A percentile compares a stretch with the other conserved stretches of the same genome.
These are phyloP conservation scores for Ustilaginoidea virens DNA, from an alignment of 2,329 filamentous ascomycete genomes.

Conservation along the genomic window DNA sequence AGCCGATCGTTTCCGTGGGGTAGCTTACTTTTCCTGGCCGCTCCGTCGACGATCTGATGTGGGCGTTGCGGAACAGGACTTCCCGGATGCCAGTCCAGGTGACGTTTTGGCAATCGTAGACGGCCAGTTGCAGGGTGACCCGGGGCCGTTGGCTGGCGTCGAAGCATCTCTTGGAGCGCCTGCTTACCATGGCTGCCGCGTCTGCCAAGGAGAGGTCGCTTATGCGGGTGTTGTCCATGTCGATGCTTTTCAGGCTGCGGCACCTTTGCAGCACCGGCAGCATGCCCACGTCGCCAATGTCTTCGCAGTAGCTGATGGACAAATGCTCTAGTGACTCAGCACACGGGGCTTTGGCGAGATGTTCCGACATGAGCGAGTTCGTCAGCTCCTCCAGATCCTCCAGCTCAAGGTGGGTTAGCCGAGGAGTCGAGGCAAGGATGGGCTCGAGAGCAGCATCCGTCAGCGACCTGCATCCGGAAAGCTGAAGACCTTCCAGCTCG, in stretches of 20 bases:
- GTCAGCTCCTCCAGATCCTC: conserved; percentile 72
- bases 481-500: conserved; percentile 64
- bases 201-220: conserved; percentile 77
- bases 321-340: conserved; percentile 59
- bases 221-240: conserved; percentile 87
- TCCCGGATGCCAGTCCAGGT: conserved; percentile 88
- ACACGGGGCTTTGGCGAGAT: conserved; percentile 64
- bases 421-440: conserved; percentile 59
- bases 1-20: conserved; percentile 62
- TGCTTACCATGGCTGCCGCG: conserved; percentile 64
- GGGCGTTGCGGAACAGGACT: conserved; percentile 71
- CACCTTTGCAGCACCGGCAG: conserved; percentile 68
- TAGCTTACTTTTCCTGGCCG: conserved; percentile 33
- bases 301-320: conserved; percentile 81
- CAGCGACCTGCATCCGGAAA: conserved; percentile 62
- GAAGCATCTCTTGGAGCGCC: conserved; percentile 36
- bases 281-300: conserved; percentile 69
- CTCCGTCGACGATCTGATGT: conserved; percentile 39
- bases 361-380: conserved; percentile 55
- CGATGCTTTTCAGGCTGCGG: conserved; percentile 50
- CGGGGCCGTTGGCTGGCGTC: conserved; percentile 26
- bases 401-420: conserved; percentile 73
- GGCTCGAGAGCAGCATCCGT: conserved; percentile 58
- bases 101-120: conserved; percentile 84
- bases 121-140: conserved; percentile 58